Evolutionary conservation across 2,329 filamentous ascomycete species (phyloP).

Genomic region (Calonectria hawksworthii): DNA sequence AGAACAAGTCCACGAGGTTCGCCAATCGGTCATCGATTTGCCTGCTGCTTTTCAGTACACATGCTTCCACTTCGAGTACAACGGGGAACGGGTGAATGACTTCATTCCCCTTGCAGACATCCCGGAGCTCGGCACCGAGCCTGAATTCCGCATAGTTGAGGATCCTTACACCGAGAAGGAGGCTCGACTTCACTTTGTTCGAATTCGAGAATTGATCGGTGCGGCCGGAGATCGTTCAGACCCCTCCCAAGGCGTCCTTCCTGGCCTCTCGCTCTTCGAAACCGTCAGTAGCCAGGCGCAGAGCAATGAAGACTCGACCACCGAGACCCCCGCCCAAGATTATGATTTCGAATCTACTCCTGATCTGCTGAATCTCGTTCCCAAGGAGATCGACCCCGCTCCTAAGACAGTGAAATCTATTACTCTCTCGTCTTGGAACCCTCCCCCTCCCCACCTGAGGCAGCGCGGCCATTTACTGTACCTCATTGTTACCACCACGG

Average conservation of each 20-base stretch:
- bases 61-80: conserved; percentile 97
- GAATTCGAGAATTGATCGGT: conserved; percentile 92
- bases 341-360: conserved; percentile 84
- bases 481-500: conserved; percentile 88
- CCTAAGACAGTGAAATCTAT: conserved; percentile 95
- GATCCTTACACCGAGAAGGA: conserved; percentile 99
- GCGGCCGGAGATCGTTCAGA: conserved; percentile 92
- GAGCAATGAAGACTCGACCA: conserved; percentile 41
- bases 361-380: conserved; percentile 79
- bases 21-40: conserved; percentile 95
- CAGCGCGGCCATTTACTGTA: conserved; percentile 95
- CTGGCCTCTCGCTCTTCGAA: conserved; percentile 90
- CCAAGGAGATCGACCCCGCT: conserved; percentile 73
- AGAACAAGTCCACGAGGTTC: conserved; percentile 97
- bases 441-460: conserved; percentile 90
- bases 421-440: conserved; percentile 94
- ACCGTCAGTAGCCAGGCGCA: conserved; percentile 72
- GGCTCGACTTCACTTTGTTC: conserved; percentile 92
- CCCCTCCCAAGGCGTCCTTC: conserved; percentile 85
- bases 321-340: conserved; percentile 67
- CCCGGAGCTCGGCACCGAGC: conserved; percentile 80
- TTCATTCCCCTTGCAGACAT: conserved; percentile 94
- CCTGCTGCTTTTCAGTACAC: conserved; percentile 96
- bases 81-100: conserved; percentile 92
- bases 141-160: conserved; percentile 86